phyloP scores from a whole-genome alignment of 495 filamentous ascomycete species.

The Rusavskia elegans region DNA sequence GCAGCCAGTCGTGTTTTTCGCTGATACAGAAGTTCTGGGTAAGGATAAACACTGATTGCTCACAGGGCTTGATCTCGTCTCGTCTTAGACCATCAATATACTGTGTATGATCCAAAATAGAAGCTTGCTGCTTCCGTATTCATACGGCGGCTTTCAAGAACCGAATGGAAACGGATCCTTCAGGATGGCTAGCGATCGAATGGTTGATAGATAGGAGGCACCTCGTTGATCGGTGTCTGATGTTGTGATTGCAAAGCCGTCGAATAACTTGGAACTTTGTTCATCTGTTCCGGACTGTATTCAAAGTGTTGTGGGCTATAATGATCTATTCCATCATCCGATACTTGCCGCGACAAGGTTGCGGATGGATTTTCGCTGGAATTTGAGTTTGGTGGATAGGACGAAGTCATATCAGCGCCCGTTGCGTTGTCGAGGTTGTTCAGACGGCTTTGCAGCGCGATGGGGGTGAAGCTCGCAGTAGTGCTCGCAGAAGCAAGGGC shows the following conservation, averaged over 20 bases:
- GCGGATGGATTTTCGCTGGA: too few relatives aligned
- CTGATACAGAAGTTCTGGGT: too few relatives aligned
- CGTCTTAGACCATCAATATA: too few relatives aligned
- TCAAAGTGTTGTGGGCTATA: conserved; percentile 47
- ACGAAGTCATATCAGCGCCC: background rate
- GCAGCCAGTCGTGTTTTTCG: too few relatives aligned
- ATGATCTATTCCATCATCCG: conserved; percentile 39
- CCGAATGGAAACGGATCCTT: too few relatives aligned
- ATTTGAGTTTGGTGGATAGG: too few relatives aligned
- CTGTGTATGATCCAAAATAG: too few relatives aligned
- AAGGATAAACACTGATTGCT: too few relatives aligned
- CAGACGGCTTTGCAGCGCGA: conserved; percentile 46
- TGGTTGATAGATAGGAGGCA: conserved; percentile 31
- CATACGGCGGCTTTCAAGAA: too few relatives aligned
- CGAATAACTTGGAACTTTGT: conserved; percentile 64
- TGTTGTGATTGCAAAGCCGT: conserved; percentile 53
- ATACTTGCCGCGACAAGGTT: conserved; percentile 33
- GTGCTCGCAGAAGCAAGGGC: conserved; percentile 39
- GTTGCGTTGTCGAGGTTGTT: conserved; percentile 31
- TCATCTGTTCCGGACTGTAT: conserved; percentile 42
- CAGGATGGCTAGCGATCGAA: conserved; percentile 27
- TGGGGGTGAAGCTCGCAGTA: conserved; percentile 31
- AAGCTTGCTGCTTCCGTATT: too few relatives aligned
- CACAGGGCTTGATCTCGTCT: too few relatives aligned
- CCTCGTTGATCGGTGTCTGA: conserved; percentile 20